Evolutionary conservation across 2,329 filamentous ascomycete genomes (phyloP), one percentile per base, ranked within the genome.

Genomic region (Epichloe scottii): DNA sequence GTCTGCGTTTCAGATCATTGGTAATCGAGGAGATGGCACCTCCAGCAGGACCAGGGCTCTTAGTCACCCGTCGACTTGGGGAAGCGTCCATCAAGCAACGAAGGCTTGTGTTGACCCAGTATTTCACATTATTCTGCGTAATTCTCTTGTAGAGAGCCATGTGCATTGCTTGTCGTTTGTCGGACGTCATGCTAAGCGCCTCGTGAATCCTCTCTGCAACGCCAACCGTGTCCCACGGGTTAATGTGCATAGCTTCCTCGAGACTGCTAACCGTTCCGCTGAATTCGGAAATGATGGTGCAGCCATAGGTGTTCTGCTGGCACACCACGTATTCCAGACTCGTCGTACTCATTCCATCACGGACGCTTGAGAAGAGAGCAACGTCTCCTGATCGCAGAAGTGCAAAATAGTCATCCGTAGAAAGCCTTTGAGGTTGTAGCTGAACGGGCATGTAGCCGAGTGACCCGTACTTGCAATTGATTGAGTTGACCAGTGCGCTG

Each of bases 281-380:
- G 68, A 96, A 96, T 66, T 97, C 91, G 7, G 91, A 96, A n/a
- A 97, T 78, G 57, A 97, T 95, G 45, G 96, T 73, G 3, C 90
- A 91, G 1, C 90, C 87, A 58, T 90, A 82, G 50, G 82, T 82
- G 56, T 91, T 85, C 61, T 88, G 85, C 68, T 97, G 91, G 65
- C 89, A 94, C 52, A 95, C 79, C 51, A 96, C 82, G 64, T 95
- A 97, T 68, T 96, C 91, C 58, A 96, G 73, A 63, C 89, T 91
- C n/a, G 90, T 95, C 0, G 90, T 95, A 72, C 95, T 96, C 89
- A 96, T 95, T 51, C 91, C 90, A 65, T 96, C 91, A 52, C 91
- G 81, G 23, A 96, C 89, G 59, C 88, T 95, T 10, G 91, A 96
- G 66, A 96, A 95, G 41, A 97, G 74, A 2, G 89, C 91, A 56